Percentiles rank a stretch among this genome's conserved stretches.
phyloP scores from a whole-genome alignment of 257 asterid genomes.

The Solanum sejunctum region DNA sequence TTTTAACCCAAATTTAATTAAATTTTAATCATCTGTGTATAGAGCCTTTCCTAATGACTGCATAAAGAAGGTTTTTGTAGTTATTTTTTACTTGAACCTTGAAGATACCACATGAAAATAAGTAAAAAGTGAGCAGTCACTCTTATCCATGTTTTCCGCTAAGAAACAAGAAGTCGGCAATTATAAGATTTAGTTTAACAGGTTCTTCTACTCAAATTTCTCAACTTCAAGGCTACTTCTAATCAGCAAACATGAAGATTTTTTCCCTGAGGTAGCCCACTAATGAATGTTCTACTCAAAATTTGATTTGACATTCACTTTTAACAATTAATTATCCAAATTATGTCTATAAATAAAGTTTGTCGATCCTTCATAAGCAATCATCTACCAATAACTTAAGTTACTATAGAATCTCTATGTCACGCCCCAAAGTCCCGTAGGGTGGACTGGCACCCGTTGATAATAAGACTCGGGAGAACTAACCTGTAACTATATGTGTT shows the following conservation, averaged over 20 bases:
- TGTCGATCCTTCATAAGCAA: neutral
- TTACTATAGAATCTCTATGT: neutral
- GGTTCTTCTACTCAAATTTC: slow-evolving; percentile 22
- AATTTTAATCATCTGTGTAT: neutral
- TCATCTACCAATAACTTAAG: neutral
- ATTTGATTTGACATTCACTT: neutral
- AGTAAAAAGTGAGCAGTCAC: slow-evolving; percentile 26
- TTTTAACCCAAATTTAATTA: too few species aligned
- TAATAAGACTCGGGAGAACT: too few species aligned
- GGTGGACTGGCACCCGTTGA: too few species aligned
- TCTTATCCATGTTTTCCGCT: slow-evolving; percentile 68
- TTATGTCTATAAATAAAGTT: neutral
- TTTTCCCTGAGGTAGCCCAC: slow-evolving; percentile 47
- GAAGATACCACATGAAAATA: neutral
- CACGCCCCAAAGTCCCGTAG: too few species aligned
- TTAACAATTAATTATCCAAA: neutral
- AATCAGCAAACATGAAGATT: slow-evolving; percentile 14
- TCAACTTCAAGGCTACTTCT: slow-evolving; percentile 30
- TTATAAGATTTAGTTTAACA: slow-evolving; percentile 8
- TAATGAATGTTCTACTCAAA: neutral
- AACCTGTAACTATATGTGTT: too few species aligned
- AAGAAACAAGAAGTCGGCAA: slow-evolving; percentile 5
- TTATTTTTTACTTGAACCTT: neutral
- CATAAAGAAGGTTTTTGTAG: neutral
- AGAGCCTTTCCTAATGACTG: neutral